Base-by-base conservation (phyloP, 1,284 basidiomycete genomes). In the Moesziomyces sp. region DNA sequence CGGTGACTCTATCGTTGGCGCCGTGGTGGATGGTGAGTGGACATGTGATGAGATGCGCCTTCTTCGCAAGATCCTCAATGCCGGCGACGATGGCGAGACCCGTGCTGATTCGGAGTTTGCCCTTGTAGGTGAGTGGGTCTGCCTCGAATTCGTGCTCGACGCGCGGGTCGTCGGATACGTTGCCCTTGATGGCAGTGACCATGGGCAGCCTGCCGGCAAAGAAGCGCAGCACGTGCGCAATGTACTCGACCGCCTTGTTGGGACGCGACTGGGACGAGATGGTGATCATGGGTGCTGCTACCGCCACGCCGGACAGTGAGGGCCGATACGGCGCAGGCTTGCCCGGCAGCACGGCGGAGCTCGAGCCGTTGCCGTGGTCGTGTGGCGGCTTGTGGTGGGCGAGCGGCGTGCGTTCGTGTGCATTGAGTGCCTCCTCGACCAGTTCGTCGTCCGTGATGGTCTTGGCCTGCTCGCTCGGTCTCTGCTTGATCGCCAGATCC, bases 11-110 rank as follows among this genome's bases (percentile, higher is more conserved):
- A 77, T 88, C 87, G 21, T 84, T 71, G 13, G 80, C 78, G 2
- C 87, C 87, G 62, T 88, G 87, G 43, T 87, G 80, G 33, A 88
- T 80, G 10, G 84, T 83, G 47, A 87, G 83, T 7, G 87, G 86
- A 79, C 76, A 76, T 9, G 56, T 74, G 52, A 85, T 81, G 21
- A 65, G 52, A n/a, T 75, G 65, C 7, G 82, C 82, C 18, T 87
- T 79, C 46, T 84, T 80, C 7, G 76, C 65, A 2, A 85, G 69
- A 21, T 80, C 78, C 18, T 69, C 79, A 71, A 87, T 85, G 19
- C 87, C 87, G 28, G 84, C 79, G 2, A 87, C 77, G 8, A 87
- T 81, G 7, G 86, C 84, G 3, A 88, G 74, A 1, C 86, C 87
- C 11, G 87, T 87, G 1, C 81, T 84, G 42, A 87, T 85, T 18